Evolutionary conservation across 805 yeast genomes (phyloP).

Genomic region (Sporopachydermia quercuum): DNA sequence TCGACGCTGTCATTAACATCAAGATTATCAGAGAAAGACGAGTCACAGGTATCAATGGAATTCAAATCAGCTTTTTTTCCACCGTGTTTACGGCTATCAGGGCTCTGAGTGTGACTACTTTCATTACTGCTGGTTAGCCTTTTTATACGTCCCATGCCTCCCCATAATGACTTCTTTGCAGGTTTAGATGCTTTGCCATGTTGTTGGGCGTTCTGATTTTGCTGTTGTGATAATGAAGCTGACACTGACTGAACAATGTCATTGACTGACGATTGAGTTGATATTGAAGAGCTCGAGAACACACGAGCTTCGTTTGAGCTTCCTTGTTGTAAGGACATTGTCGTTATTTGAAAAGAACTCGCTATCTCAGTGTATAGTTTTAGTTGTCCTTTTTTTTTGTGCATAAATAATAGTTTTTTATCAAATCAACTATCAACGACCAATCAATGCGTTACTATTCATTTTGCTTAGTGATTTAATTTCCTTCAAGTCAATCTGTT

Average conservation of each 20-base stretch:
- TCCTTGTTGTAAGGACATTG: no score
- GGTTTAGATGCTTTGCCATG: not conserved
- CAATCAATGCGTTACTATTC: no score
- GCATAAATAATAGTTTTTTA: no score
- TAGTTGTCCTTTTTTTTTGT: no score
- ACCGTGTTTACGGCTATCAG: slow-evolving; percentile 5
- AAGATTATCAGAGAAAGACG: not conserved
- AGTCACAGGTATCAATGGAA: not conserved
- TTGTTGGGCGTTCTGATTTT: not conserved
- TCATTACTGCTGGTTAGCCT: slow-evolving; percentile 1
- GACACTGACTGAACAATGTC: slow-evolving; percentile 11
- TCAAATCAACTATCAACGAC: no score
- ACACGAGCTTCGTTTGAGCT: no score
- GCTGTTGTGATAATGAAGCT: slow-evolving; percentile 7
- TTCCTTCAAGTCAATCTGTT: no score
- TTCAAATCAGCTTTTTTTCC: slow-evolving; percentile 5
- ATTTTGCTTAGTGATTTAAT: no score
- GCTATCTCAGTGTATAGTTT: no score
- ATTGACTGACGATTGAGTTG: slow-evolving; percentile 10
- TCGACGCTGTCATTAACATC: not conserved
- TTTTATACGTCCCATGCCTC: not conserved
- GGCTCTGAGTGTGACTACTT: slow-evolving; percentile 4
- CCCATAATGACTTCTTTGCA: slow-evolving; percentile 2
- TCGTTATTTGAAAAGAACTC: no score
- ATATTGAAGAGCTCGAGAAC: slow-evolving; percentile 14